These are phyloP conservation scores for Chrysoporthe cubensis DNA, from an alignment of 2,329 filamentous ascomycete species.

Conservation along the genomic window DNA sequence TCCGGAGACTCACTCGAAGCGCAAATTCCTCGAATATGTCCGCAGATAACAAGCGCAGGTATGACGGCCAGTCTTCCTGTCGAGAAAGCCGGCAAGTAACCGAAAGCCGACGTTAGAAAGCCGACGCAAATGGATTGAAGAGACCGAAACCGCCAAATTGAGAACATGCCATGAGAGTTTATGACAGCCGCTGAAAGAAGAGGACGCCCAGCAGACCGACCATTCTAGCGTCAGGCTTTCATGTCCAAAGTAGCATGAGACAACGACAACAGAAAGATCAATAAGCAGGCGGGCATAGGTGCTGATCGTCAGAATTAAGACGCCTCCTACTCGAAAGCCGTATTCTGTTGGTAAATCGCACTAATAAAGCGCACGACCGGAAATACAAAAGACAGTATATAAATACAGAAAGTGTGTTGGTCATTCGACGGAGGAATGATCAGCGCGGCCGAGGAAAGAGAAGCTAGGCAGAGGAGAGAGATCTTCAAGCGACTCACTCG, in stretches of 20 bases:
- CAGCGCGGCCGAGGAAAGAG: neutral
- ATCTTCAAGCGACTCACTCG: neutral
- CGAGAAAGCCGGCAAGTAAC: neutral
- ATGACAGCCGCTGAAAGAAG: neutral
- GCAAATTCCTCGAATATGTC: neutral
- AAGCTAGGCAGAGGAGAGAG: neutral
- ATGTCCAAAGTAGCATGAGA: neutral
- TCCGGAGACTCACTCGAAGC: neutral
- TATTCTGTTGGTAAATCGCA: neutral
- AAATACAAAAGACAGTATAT: too few relatives aligned
- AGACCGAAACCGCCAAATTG: neutral
- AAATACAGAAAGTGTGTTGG: neutral
- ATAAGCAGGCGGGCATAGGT: neutral
- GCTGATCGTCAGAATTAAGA: neutral
- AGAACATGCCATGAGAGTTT: neutral
- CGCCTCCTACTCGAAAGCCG: neutral
- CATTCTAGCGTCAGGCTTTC: neutral
- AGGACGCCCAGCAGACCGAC: neutral
- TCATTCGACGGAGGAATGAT: neutral
- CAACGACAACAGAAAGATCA: neutral
- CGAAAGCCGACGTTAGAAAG: neutral
- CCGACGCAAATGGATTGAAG: neutral
- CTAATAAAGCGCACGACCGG: neutral
- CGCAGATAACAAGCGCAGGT: neutral
- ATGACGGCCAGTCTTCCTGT: neutral